Conservation (phyloP, 1,284 basidiomycete species). For the Grifola frondosa region DNA sequence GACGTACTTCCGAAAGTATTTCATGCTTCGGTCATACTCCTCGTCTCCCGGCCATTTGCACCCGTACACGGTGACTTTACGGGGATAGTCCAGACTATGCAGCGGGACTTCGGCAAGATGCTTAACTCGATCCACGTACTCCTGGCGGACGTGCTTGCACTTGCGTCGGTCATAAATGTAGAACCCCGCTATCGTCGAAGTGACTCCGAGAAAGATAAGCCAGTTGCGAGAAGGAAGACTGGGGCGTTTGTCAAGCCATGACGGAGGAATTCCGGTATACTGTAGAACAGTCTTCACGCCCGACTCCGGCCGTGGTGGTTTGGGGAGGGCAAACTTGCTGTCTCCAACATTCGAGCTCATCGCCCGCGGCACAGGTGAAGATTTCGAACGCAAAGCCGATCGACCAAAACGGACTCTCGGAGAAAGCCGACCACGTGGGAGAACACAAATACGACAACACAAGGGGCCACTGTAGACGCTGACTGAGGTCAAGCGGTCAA, state of each 20-base stretch:
- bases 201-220: constrained; percentile 86
- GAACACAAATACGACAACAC: constrained; percentile 7
- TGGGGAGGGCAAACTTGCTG: constrained; percentile 22
- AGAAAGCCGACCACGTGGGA: no score
- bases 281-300: constrained; percentile 35
- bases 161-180: constrained; percentile 86
- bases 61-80: constrained; percentile 86
- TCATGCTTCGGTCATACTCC: constrained; percentile 81
- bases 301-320: constrained; percentile 27
- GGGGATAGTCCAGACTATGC: constrained; percentile 65
- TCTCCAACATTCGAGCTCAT: constrained; percentile 30
- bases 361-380: constrained; percentile 18
- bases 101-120: constrained; percentile 71
- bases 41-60: constrained; percentile 94
- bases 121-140: constrained; percentile 81
- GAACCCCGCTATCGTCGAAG: constrained; percentile 67
- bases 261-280: constrained; percentile 57
- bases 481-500: background rate
- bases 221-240: constrained; percentile 89
- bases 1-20: constrained; percentile 94
- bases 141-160: constrained; percentile 73
- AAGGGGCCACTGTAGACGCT: constrained; percentile 6
- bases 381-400: background rate
- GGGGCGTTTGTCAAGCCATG: constrained; percentile 74
- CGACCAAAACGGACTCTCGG: no score